A percentile compares a stretch with the other conserved stretches of the same genome.
phyloP scores from a whole-genome alignment of 2,329 filamentous ascomycete species.

The Fusarium sp. region DNA sequence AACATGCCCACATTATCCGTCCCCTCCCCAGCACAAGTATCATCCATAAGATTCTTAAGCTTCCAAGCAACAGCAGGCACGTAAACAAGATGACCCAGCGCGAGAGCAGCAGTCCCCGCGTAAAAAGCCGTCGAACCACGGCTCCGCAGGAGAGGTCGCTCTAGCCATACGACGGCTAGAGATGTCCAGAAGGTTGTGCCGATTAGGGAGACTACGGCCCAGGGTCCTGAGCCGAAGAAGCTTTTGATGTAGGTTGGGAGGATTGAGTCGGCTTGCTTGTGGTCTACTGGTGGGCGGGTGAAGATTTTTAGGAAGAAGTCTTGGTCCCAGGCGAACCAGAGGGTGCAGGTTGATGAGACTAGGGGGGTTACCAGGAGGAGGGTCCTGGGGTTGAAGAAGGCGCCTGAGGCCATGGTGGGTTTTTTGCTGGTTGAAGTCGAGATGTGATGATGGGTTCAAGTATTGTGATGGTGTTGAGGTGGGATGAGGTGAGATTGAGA shows the following conservation, averaged over 20 bases:
- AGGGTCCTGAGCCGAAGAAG: slow-evolving; percentile 55
- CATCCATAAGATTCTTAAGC: slow-evolving; percentile 48
- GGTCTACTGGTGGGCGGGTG: slow-evolving; percentile 45
- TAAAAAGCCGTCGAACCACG: slow-evolving; percentile 50
- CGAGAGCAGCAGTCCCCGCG: slow-evolving; percentile 46
- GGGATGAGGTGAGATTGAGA: neutral
- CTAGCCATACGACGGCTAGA: slow-evolving; percentile 42
- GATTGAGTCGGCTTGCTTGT: slow-evolving; percentile 49
- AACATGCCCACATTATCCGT: slow-evolving; percentile 47
- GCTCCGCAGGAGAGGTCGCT: slow-evolving; percentile 38
- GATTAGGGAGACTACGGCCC: slow-evolving; percentile 50
- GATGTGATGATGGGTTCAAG: neutral
- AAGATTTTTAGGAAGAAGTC: slow-evolving; percentile 56
- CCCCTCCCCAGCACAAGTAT: slow-evolving; percentile 32
- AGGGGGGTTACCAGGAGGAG: slow-evolving; percentile 58
- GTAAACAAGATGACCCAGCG: slow-evolving; percentile 50
- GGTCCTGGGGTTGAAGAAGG: slow-evolving; percentile 54
- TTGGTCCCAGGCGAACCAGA: slow-evolving; percentile 60
- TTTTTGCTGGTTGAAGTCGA: neutral
- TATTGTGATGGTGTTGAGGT: neutral
- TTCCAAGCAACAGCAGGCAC: slow-evolving; percentile 50
- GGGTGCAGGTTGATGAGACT: slow-evolving; percentile 60
- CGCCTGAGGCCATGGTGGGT: slow-evolving; percentile 52
- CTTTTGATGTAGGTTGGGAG: slow-evolving; percentile 58
- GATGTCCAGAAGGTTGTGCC: slow-evolving; percentile 50